A percentile compares a stretch with the other conserved stretches of the same genome.
These are phyloP conservation scores for Erigeron philadelphicus DNA, from an alignment of 140 eudicot genomes.

Conservation along the genomic window DNA sequence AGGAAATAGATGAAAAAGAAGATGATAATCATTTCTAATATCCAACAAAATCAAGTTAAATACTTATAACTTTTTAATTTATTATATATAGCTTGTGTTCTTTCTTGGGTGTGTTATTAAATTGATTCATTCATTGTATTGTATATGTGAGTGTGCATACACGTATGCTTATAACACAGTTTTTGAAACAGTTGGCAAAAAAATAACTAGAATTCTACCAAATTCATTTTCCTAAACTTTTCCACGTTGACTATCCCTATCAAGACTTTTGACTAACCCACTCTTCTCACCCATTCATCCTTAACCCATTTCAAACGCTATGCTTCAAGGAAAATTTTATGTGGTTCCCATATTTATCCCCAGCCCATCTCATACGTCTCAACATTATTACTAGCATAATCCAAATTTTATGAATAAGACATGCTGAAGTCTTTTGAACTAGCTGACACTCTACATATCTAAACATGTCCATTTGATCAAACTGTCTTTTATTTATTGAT, in stretches of 20 bases:
- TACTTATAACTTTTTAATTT: not conserved
- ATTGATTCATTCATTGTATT: not conserved
- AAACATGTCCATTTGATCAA: no score
- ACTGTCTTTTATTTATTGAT: no score
- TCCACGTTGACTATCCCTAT: slow-evolving; percentile 11
- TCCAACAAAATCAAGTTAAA: not conserved
- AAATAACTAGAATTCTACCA: not conserved
- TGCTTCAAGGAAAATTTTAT: not conserved
- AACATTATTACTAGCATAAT: no score
- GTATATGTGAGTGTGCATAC: not conserved
- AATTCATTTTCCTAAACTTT: not conserved
- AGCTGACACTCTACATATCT: no score
- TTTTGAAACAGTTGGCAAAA: not conserved
- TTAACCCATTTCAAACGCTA: slow-evolving; percentile 6
- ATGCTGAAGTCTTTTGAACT: no score
- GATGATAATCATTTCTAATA: slow-evolving; percentile 10
- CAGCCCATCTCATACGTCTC: no score
- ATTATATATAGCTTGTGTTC: not conserved
- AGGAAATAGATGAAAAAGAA: not conserved
- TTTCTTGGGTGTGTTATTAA: not conserved
- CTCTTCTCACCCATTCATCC: not conserved
- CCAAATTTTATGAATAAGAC: no score
- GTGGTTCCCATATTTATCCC: slow-evolving; percentile 14
- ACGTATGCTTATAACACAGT: not conserved
- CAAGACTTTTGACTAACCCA: slow-evolving; percentile 1